Evolutionary conservation across 768 basidiomycete species (phyloP), one percentile per base, ranked within the genome.

Genomic region (Phanerodontia chrysosporium): DNA sequence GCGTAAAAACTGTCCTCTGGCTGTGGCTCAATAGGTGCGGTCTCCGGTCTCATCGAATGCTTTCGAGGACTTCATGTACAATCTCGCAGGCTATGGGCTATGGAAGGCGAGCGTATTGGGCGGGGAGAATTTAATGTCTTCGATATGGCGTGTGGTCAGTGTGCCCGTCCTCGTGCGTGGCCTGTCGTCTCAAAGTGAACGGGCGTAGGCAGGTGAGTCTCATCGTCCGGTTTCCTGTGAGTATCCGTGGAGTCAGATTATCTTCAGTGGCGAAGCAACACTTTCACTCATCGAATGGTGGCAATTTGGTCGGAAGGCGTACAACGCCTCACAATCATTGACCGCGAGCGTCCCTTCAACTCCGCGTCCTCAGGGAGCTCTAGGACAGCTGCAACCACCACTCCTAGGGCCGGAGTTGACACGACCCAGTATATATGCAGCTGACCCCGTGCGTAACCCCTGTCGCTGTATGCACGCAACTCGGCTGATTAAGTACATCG

Each of bases 221-320:
- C 65, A 57, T 24, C 8, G 24, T 22, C 10, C 29, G 12, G 48
- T 45, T 25, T 16, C 36, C 39, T 36, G 54, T 32, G 24, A 30
- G 7, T 56, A 42, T 53, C 64, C 36, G 64, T 21, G 22, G 45
- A 27, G 10, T 42, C 39, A 18, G 45, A 46, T 22, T 12, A 49
- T 65, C 1, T 13, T 7, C 39, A 90, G 86, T 58, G 87, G 86
- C 7, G 87, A 89, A 70, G 85, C 77, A 0, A 87, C 86, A 4
- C 58, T 82, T 12, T 80, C 81, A 3, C 72, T 85, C 13, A 69
- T 78, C 45, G 84, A 87, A 63, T 90, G 87, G 87, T 83, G 81
- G 75, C 73, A 75, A 45, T 58, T 69, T 3, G 79, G 57, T 68
- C 73, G 59, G 24, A 56, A 45, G 8, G 51, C 56, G 3, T 35